Percentiles rank a stretch among this genome's conserved stretches.
Evolutionary conservation across 371 early-diverging fungal genomes (phyloP).

Genomic region (Funneliformis caledonium): DNA sequence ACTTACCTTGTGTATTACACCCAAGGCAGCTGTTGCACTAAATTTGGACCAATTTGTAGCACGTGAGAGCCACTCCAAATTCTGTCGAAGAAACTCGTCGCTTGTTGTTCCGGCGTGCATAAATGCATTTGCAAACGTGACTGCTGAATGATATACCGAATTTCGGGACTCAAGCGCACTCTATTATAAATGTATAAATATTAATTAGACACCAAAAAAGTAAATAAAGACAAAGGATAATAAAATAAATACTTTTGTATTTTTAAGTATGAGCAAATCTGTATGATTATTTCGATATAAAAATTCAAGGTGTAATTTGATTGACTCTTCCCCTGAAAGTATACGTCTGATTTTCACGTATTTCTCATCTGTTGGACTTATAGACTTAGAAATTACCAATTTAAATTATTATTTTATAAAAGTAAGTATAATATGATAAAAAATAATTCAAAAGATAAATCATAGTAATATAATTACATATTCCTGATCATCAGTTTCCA

Average conservation of each 20-base stretch:
- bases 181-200: constrained; percentile 45
- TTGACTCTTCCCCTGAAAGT: constrained; percentile 86
- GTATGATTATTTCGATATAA: constrained; percentile 93
- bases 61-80: constrained; percentile 96
- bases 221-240: neutral
- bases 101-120: constrained; percentile 99
- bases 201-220: neutral
- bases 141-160: constrained; percentile 92
- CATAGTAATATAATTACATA: neutral
- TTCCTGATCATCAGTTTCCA: constrained; percentile 19
- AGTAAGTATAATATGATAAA: neutral
- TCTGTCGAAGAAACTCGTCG: constrained; percentile 97
- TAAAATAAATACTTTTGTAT: constrained; percentile 70
- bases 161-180: constrained; percentile 87
- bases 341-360: constrained; percentile 73
- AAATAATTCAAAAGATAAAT: neutral
- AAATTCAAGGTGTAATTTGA: constrained; percentile 91
- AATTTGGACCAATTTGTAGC: constrained; percentile 99
- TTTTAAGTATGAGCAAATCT: constrained; percentile 92
- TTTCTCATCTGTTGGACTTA: constrained; percentile 39
- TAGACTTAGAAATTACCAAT: neutral
- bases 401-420: neutral
- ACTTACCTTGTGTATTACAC: constrained; percentile 94
- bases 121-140: constrained; percentile 97
- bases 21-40: constrained; percentile 97